phyloP scores from a whole-genome alignment of 139 green algal species.

The Nannochloris sp. region DNA sequence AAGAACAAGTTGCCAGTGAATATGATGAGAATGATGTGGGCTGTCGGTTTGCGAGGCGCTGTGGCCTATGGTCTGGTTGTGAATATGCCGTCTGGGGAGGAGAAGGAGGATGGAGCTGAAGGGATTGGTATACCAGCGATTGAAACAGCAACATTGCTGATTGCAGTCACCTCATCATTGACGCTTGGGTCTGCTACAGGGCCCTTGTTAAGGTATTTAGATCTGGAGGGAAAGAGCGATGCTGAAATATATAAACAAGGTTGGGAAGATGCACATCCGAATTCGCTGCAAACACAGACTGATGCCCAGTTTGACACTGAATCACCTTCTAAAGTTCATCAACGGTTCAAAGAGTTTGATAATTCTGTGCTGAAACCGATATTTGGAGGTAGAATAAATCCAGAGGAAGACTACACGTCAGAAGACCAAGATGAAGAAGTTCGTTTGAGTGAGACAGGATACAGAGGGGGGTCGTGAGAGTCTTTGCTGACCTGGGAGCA shows the following conservation, averaged over 20 bases:
- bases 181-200: slow-evolving; percentile 37
- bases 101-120: slow-evolving; percentile 18
- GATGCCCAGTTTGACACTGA: slow-evolving; percentile 5
- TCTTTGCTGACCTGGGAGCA: too few relatives aligned
- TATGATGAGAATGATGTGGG: slow-evolving; percentile 53
- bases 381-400: slow-evolving; percentile 31
- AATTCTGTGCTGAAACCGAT: slow-evolving; percentile 35
- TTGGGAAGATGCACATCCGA: slow-evolving; percentile 13
- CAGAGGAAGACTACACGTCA: background rate
- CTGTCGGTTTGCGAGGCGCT: slow-evolving; percentile 52
- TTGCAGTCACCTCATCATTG: slow-evolving; percentile 51
- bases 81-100: slow-evolving; percentile 46
- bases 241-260: slow-evolving; percentile 20
- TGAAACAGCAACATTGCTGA: slow-evolving; percentile 60
- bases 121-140: slow-evolving; percentile 48
- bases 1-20: slow-evolving; percentile 31
- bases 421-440: background rate
- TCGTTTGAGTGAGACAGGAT: too few relatives aligned
- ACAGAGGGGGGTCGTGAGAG: too few relatives aligned
- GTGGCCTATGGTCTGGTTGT: slow-evolving; percentile 57
- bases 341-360: slow-evolving; percentile 36
- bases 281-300: background rate
- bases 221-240: slow-evolving; percentile 34
- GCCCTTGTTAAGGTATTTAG: slow-evolving; percentile 31
- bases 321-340: slow-evolving; percentile 10